phyloP scores from a whole-genome alignment of 352 stramenopile species.

The Halophytophthora batemanensis region DNA sequence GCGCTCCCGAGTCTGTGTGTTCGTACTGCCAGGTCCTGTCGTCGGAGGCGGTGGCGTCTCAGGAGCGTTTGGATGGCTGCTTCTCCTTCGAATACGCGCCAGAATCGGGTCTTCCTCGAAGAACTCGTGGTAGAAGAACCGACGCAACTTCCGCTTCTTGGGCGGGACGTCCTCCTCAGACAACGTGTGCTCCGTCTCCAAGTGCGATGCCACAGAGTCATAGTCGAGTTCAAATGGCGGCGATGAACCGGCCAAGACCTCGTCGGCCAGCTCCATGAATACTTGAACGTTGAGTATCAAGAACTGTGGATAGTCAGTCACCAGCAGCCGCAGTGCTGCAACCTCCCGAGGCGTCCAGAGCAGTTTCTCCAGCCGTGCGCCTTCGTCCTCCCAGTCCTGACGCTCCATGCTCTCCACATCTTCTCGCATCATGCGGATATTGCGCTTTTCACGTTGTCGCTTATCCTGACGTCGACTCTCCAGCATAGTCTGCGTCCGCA shows the following conservation, averaged over 20 bases:
- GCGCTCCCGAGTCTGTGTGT: constrained; percentile 30
- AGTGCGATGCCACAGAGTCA: constrained; percentile 36
- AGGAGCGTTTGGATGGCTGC: constrained; percentile 6
- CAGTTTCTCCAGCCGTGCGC: constrained; percentile 39
- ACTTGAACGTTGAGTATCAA: constrained; percentile 43
- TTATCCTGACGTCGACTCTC: constrained; percentile 26
- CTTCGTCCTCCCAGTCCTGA: constrained; percentile 52
- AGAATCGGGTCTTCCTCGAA: constrained; percentile 62
- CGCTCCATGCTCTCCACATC: constrained; percentile 45
- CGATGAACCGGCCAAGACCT: background rate
- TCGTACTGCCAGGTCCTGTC: constrained; percentile 21
- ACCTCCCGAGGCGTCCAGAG: constrained; percentile 42
- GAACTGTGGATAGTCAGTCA: constrained; percentile 28
- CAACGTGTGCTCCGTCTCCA: constrained; percentile 26
- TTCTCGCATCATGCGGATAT: constrained; percentile 58
- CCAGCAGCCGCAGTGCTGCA: constrained; percentile 27
- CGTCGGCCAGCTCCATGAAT: constrained; percentile 31
- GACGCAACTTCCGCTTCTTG: constrained; percentile 41
- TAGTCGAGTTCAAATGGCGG: constrained; percentile 58
- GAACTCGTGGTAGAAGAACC: constrained; percentile 76
- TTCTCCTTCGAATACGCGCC: constrained; percentile 11
- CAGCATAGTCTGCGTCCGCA: constrained; percentile 10
- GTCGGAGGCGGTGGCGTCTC: constrained; percentile 2
- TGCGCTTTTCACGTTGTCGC: constrained; percentile 29
- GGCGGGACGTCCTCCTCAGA: constrained; percentile 29